Evolutionary conservation across 306 rosid genomes (phyloP).

Genomic region (Trichosanthes cucumerina): DNA sequence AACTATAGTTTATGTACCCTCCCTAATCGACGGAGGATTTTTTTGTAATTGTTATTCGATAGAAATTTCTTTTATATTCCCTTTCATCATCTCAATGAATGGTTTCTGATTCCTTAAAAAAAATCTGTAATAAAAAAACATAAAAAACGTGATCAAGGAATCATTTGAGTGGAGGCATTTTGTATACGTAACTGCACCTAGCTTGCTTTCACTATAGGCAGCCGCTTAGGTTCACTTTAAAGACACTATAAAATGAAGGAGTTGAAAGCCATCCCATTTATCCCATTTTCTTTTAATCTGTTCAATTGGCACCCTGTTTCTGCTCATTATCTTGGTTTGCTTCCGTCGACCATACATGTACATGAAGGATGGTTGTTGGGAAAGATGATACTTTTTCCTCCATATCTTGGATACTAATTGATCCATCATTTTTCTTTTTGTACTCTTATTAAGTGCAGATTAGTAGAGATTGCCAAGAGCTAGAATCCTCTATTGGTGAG

Average conservation of each 20-base stretch:
- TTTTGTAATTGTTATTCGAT: too few relatives aligned
- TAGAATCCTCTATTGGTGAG: slow-evolving; percentile 87
- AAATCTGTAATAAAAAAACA: not conserved
- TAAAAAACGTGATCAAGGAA: not conserved
- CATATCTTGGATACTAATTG: not conserved
- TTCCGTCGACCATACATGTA: not conserved
- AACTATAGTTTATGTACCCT: too few relatives aligned
- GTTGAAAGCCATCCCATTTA: not conserved
- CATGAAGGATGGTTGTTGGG: not conserved
- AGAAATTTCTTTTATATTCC: too few relatives aligned
- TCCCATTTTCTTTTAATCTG: not conserved
- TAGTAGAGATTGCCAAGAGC: slow-evolving; percentile 99
- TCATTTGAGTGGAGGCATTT: too few relatives aligned
- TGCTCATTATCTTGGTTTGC: not conserved
- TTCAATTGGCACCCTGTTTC: not conserved
- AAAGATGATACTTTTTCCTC: not conserved
- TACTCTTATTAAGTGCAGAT: slow-evolving; percentile 50
- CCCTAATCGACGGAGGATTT: too few relatives aligned
- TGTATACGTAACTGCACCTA: too few relatives aligned
- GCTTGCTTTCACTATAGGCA: too few relatives aligned
- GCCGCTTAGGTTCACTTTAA: too few relatives aligned
- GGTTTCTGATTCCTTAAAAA: too few relatives aligned
- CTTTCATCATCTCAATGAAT: too few relatives aligned
- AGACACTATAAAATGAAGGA: not conserved
- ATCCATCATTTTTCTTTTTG: not conserved